Base-by-base conservation (phyloP, 805 yeast species). In the Ogataea saltuana region DNA sequence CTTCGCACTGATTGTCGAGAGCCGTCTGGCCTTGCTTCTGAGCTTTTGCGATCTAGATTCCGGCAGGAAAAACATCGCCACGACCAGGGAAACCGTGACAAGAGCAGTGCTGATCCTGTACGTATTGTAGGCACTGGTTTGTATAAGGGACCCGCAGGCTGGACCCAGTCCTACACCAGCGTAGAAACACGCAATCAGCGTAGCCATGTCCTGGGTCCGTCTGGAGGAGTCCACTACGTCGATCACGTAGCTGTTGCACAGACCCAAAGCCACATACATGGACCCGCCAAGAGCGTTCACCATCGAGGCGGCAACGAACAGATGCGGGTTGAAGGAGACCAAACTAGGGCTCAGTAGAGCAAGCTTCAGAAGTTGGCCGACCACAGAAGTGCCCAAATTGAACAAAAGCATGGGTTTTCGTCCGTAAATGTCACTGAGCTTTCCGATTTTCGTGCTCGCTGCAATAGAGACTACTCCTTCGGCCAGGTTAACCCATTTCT, bases 151-250 rank as follows among this genome's bases (percentile, higher is more conserved):
- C 3, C 87, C 81, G 1, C 75, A 41, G 28, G 81, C 48, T 0
- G 95, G 93, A 1, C 91, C 93, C 7, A 74, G 10, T 1, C 83
- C 83, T 50, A 80, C 55, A 0, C 89, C 85, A 3, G 74, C 68
- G 54, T 76, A 82, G 38, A 84, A 62, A 13, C 76, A 63, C 9
- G 90, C 86, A 58, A 75, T 68, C 19, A 76, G 65, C 21, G 78
- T 64, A 10, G 90, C 87, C 50, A 86, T 67, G 16, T 74, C 69
- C 41, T 75, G 71, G 18, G 79, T 74, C 48, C 95, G 67, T 42
- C 76, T 70, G 25, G 69, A 71, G 1, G 86, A 75, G 16, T 80
- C 83, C 6, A 81, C 81, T 29, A 87, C 79, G 64, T 88, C 96
- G 4, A 88, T 70, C 13, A 85, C 72, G 57, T 87, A 88, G 46